Base-by-base conservation (phyloP, 129 eudicot genomes). In the Flaveria ramosissima region DNA sequence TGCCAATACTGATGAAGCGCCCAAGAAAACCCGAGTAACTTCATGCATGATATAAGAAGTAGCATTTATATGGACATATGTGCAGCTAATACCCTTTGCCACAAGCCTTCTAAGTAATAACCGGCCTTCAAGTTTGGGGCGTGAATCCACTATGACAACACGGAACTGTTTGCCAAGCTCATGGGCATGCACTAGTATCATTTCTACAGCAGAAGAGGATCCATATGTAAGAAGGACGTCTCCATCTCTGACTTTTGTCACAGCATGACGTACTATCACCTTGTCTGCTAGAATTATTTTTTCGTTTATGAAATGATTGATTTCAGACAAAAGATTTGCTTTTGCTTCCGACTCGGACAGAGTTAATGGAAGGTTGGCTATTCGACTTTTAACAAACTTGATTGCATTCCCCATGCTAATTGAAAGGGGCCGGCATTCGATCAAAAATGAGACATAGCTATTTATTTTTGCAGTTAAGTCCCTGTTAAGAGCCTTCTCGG, bases 391-490 rank as follows among this genome's bases (percentile, higher is more conserved):
- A 30, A 95, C 86, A 56, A 87, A 95, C 62, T 89, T 88, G 61
- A 95, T 95, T 48, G 99, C 99, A 46, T 92, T 95, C 5, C 97
- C 97, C 99, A 95, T 95, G 87, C 95, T 88, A 72, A 95, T 85
- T 8, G 99, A 95, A 79, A 95, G 92, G 65, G 99, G 97, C 68
- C 99, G 88, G 84, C 97, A 95, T 56, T 89, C 96, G 14, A 89
- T 95, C 26, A 95, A 86, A 77, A 89, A 95, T 11, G 99, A 95
- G 26, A 95, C 84, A 26, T 89, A 91, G 74, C 81, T 66, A 19
- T 90, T 90, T n/a, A 95, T 83, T 84, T 89, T 95, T 66, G 96
- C 83, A 42, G 99, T 88, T 68, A 95, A 73, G 83, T 95, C 99
- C 78, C 99, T 81, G 61, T 73, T 82, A 23, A 95, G 85, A 81